Evolutionary conservation across 768 basidiomycete species (phyloP), one percentile per base, ranked within the genome.

Genomic region (Pholiota molesta): DNA sequence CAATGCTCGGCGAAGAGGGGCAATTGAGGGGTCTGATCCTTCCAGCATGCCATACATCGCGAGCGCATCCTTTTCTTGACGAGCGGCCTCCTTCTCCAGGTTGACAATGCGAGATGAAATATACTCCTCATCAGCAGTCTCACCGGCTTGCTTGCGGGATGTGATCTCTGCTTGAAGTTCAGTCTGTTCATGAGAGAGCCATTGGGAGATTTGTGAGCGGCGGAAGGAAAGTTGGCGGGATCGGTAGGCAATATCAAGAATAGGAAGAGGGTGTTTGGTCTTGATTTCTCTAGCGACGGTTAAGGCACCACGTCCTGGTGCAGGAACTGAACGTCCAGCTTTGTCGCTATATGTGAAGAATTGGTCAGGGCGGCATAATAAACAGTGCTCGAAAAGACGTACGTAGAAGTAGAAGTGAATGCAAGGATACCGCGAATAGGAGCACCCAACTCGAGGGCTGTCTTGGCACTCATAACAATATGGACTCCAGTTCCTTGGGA

Each of bases 401-500:
- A 94, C 92, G 92, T 94, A 8, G 95, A 95, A 2, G 97, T 99
- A 2, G 97, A 95, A 2, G 97, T 97, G 82, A 94, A 99, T 1
- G 89, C 95, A 62, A 99, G 83, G 68, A 99, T 85, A 70, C 93
- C 95, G 66, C 94, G 95, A 69, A 99, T 94, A 19, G 95, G 92
- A 37, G 89, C 89, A 61, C 97, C 97, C 57, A 99, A 87, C 69
- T 97, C 93, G 59, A 99, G 79, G 23, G 97, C 97, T 3, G 96
- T 97, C 79, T 90, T 94, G 19, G 97, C 97, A 67, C 81, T 94
- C 97, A 99, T 99, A 64, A 99, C 83, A 57, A 99, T 89, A 69
- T 99, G 97, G 21, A 98, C 93, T 78, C 97, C 97, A 65, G 93
- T 92, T 57, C 97, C 97, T 66, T 75, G 94, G 21, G 94, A 86